Conservation (phyloP, 352 stramenopile genomes). For the Phytophthora constricta region DNA sequence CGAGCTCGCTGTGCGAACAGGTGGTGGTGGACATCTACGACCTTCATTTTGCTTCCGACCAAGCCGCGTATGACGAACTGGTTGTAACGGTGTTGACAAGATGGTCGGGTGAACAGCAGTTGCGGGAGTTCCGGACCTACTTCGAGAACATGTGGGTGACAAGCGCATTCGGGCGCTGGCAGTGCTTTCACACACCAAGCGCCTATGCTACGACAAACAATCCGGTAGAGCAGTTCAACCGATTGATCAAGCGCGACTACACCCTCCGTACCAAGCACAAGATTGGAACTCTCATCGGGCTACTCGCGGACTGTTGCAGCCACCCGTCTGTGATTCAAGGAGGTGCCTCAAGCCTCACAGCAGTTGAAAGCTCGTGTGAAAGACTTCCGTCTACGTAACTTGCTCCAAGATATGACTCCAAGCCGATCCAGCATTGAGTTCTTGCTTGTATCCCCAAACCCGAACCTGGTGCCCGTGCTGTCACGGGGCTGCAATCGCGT, state of each 20-base stretch:
- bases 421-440: constrained; percentile 2
- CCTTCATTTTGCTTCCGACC: no score
- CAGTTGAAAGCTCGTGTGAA: no score
- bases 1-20: no score
- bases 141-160: no score
- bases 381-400: no score
- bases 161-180: no score
- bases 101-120: no score
- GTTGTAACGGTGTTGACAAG: no score
- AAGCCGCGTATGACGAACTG: no score
- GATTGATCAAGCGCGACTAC: not conserved
- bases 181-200: not conserved
- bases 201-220: not conserved
- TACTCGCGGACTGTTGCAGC: not conserved
- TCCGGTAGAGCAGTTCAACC: constrained; percentile 1
- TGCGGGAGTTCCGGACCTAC: no score
- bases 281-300: not conserved
- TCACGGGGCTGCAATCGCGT: not conserved
- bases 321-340: not conserved
- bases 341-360: no score
- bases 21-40: no score
- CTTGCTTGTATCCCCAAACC: not conserved
- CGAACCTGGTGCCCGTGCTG: constrained; percentile 3
- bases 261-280: constrained; percentile 1
- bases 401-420: not conserved